phyloP scores from a whole-genome alignment of 2,329 filamentous ascomycete genomes.

The Pseudocercospora vitis region DNA sequence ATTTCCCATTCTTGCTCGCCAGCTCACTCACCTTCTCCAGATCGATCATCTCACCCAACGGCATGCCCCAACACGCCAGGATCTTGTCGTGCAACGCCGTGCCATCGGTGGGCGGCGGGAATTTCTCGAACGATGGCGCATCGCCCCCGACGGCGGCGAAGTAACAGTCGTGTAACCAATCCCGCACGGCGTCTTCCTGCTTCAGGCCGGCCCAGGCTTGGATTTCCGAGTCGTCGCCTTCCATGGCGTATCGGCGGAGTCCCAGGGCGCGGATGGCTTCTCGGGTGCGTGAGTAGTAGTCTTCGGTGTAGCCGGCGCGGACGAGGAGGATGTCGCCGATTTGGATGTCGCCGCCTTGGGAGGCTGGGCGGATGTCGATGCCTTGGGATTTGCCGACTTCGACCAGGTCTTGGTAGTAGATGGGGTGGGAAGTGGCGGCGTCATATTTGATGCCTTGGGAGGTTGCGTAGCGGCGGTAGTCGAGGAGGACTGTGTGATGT shows the following conservation, averaged over 20 bases:
- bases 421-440: conserved; percentile 44
- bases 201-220: conserved; percentile 52
- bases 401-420: conserved; percentile 52
- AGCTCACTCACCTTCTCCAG: conserved; percentile 57
- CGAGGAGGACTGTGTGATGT: conserved; percentile 39
- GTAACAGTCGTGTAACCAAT: conserved; percentile 69
- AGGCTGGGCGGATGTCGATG: conserved; percentile 59
- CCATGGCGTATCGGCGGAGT: conserved; percentile 48
- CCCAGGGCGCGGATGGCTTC: conserved; percentile 39
- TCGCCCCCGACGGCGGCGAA: conserved; percentile 68
- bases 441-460: conserved; percentile 47
- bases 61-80: conserved; percentile 54
- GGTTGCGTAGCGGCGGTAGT: conserved; percentile 45
- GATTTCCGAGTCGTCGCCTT: conserved; percentile 38
- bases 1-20: conserved; percentile 54
- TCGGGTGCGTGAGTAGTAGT: conserved; percentile 48
- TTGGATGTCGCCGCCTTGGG: conserved; percentile 56
- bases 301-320: conserved; percentile 62
- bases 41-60: conserved; percentile 58
- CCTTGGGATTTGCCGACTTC: conserved; percentile 60
- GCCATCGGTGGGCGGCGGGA: conserved; percentile 48
- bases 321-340: conserved; percentile 67
- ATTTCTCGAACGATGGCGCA: conserved; percentile 62
- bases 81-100: conserved; percentile 49
- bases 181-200: conserved; percentile 57